Conservation (phyloP, 495 filamentous ascomycete species). For the Lineolata rhizophorae region DNA sequence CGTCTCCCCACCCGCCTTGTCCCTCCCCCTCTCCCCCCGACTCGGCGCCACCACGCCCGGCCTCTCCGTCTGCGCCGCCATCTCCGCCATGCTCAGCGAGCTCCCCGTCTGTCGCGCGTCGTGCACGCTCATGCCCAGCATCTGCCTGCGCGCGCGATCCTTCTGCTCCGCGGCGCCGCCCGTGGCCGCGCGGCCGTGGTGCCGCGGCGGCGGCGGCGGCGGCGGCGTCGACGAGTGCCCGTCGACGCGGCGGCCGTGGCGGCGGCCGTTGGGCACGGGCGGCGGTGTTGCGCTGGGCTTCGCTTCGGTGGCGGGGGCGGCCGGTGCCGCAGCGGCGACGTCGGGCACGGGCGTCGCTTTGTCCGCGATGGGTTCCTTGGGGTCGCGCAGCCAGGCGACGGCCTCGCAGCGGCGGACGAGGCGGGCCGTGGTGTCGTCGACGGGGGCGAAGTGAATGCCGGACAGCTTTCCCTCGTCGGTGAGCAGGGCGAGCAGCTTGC, state of each 20-base stretch:
- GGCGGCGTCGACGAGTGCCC: too few species aligned
- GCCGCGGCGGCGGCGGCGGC: conserved; percentile 10
- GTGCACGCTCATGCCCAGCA: conserved; percentile 15
- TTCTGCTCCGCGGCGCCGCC: conserved; percentile 5
- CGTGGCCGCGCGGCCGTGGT: conserved; percentile 28
- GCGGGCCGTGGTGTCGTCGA: conserved; percentile 71
- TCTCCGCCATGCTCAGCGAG: conserved; percentile 33
- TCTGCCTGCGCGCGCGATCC: conserved; percentile 10
- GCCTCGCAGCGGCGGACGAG: conserved; percentile 62
- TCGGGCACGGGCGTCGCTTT: not conserved
- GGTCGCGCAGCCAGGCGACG: conserved; percentile 56
- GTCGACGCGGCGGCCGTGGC: not conserved
- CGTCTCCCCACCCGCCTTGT: too few species aligned
- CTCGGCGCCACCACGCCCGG: conserved; percentile 73
- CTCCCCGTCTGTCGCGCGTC: conserved; percentile 11
- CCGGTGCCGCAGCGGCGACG: not conserved
- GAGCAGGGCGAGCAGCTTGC: conserved; percentile 49
- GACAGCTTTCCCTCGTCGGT: not conserved
- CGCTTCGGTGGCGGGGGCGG: not conserved
- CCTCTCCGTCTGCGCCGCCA: conserved; percentile 61
- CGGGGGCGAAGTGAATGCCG: conserved; percentile 64
- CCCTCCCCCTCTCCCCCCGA: conserved; percentile 2
- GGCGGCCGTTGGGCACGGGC: not conserved
- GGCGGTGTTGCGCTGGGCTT: not conserved
- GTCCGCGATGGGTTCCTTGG: not conserved